Conservation (phyloP, 768 basidiomycete species). For the Amanita molliuscula region DNA sequence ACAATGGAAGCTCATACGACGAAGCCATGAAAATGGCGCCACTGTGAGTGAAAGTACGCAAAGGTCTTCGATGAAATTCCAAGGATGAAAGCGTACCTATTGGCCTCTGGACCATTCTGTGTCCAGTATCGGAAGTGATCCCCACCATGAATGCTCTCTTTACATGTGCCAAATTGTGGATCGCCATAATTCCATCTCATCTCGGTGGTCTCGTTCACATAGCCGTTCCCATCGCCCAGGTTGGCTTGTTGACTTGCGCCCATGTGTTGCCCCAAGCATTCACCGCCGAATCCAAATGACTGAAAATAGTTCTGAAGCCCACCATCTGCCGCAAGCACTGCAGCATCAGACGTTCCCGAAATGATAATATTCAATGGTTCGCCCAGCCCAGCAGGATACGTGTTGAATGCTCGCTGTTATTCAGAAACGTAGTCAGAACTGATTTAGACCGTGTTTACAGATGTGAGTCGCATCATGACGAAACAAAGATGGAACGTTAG, state of each 20-base stretch:
- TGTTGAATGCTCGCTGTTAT: constrained; percentile 37
- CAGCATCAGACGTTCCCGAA: constrained; percentile 61
- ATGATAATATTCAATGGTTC: constrained; percentile 85
- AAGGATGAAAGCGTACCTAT: constrained; percentile 34
- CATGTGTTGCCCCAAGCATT: constrained; percentile 78
- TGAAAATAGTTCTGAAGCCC: constrained; percentile 76
- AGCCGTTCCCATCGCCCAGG: constrained; percentile 77
- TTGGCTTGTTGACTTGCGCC: constrained; percentile 62
- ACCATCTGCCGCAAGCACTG: constrained; percentile 57
- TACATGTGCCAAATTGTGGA: constrained; percentile 71
- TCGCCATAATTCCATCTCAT: constrained; percentile 82
- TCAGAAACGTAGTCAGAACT: constrained; percentile 2
- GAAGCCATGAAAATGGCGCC: constrained; percentile 68
- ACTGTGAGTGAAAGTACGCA: constrained; percentile 19
- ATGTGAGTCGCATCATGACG: not conserved
- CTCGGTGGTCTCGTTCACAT: constrained; percentile 67
- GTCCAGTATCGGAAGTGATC: constrained; percentile 86
- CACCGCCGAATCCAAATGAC: constrained; percentile 65
- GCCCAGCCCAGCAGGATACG: constrained; percentile 64
- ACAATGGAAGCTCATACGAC: constrained; percentile 63
- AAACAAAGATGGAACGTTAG: not conserved
- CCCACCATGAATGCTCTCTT: constrained; percentile 79
- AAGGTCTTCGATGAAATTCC: not conserved
- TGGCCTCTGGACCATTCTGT: constrained; percentile 54
- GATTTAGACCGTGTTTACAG: not conserved